Percentiles rank a stretch among this genome's conserved stretches.
These are phyloP conservation scores for Discostella stelligeroides DNA, from an alignment of 108 stramenopile genomes.

Conservation along the genomic window DNA sequence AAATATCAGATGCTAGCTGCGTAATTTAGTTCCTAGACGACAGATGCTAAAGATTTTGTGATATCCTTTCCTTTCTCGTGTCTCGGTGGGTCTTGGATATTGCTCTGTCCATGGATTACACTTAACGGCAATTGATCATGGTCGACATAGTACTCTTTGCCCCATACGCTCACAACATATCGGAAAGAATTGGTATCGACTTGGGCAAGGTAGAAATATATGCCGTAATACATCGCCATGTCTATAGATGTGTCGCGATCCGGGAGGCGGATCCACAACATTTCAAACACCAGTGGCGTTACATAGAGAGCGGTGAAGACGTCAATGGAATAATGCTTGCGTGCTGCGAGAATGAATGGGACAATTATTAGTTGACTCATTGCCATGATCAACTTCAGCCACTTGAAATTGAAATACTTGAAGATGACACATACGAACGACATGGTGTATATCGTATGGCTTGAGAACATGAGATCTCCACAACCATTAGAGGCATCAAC, in stretches of 20 bases:
- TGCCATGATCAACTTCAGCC: conserved; percentile 24
- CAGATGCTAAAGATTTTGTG: neutral
- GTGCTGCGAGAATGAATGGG: conserved; percentile 35
- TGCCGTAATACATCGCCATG: conserved; percentile 28
- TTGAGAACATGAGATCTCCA: conserved; percentile 48
- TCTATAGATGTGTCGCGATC: conserved; percentile 20
- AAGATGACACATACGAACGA: conserved; percentile 27
- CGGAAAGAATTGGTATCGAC: conserved; percentile 3
- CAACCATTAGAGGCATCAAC: conserved; percentile 41
- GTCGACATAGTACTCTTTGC: conserved; percentile 25
- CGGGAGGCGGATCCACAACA: conserved; percentile 26
- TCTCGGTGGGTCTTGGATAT: neutral
- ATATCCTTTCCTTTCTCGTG: neutral
- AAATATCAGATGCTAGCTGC: no score
- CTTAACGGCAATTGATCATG: conserved; percentile 18
- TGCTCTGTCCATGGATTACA: neutral
- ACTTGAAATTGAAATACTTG: conserved; percentile 37
- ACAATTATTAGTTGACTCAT: conserved; percentile 18
- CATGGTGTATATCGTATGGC: conserved; percentile 44
- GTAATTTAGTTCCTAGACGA: no score
- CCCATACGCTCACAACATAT: conserved; percentile 27
- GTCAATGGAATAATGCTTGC: conserved; percentile 46
- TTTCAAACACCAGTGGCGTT: conserved; percentile 37
- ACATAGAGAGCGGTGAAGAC: conserved; percentile 45
- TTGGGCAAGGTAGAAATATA: conserved; percentile 25